Base-by-base conservation (phyloP, 2,329 filamentous ascomycete genomes). In the Pseudomassariella vexata region DNA sequence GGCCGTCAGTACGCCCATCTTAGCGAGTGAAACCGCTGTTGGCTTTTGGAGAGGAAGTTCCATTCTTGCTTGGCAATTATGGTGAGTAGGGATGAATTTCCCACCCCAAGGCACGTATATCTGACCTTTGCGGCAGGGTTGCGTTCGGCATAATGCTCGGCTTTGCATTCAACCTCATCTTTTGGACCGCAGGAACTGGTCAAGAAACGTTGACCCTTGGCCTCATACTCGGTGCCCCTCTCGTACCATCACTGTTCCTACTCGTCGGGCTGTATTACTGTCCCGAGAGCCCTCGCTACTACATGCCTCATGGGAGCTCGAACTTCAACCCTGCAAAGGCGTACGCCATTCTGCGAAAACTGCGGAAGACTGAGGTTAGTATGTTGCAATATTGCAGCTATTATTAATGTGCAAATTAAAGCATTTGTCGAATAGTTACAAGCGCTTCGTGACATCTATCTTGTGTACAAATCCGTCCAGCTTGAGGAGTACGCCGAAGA, bases 21-120 rank as follows among this genome's bases (percentile, higher is more conserved):
- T 69, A 3, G 65, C 64, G 3, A 62, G 61, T 6, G 66, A 69
- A 42, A 66, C 63, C 0, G 61, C 65, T 0, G 55, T 66, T 10
- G 61, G 63, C 0, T 67, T 61, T 38, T 68, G 65, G 65, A 53
- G 65, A 44, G 66, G 65, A 2, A 65, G 62, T 9, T 62, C 61
- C 2, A 63, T 68, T 11, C 51, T 69, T 0, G 62, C 61, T 5
- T 69, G 65, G 65, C 65, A 69, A 24, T 46, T 68, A 2, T 66
- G 62, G 60, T 52, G 36, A 3, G 38, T 28, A 9, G 10, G 8
- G 9, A 19, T 5, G 26, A 15, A 10, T 7, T 18, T 25, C 33
- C 16, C 16, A 19, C 11, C 19, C 29, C 15, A 15, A 3, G 14
- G 4, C 9, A 15, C 6, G 5, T 12, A 5, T 12, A 11, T 6